Conservation (phyloP, 1,139 yeast species). For the Yamadazyma dendronema region DNA sequence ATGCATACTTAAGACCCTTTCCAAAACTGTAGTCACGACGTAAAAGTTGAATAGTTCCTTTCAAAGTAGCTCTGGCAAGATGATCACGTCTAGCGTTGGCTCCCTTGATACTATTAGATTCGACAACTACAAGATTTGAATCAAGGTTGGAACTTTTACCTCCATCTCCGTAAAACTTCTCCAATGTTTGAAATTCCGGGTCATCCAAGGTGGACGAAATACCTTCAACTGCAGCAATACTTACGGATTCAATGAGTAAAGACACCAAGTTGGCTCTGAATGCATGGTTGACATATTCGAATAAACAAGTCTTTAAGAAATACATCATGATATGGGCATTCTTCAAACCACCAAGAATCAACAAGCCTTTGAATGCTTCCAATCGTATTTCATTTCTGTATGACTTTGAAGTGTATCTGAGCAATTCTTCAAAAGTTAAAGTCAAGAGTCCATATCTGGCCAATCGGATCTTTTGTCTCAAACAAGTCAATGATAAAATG, state of each 20-base stretch:
- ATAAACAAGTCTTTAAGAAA: slow-evolving; percentile 55
- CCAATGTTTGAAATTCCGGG: slow-evolving; percentile 49
- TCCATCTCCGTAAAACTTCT: slow-evolving; percentile 18
- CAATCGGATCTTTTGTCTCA: slow-evolving; percentile 58
- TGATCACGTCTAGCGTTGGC: slow-evolving; percentile 45
- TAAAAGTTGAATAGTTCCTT: slow-evolving; percentile 65
- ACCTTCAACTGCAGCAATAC: slow-evolving; percentile 71
- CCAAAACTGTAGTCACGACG: slow-evolving; percentile 67
- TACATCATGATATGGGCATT: slow-evolving; percentile 60
- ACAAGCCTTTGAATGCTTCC: slow-evolving; percentile 67
- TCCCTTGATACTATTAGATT: slow-evolving; percentile 37
- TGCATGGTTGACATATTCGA: slow-evolving; percentile 51
- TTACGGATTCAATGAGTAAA: slow-evolving; percentile 51
- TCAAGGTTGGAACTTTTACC: slow-evolving; percentile 11
- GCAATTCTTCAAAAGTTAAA: slow-evolving; percentile 49
- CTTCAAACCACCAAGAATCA: slow-evolving; percentile 74
- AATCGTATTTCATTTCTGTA: slow-evolving; percentile 56
- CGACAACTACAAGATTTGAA: slow-evolving; percentile 47
- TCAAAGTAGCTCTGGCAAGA: slow-evolving; percentile 45
- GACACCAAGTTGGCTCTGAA: slow-evolving; percentile 52
- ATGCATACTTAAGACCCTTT: slow-evolving; percentile 51
- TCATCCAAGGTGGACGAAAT: slow-evolving; percentile 54
- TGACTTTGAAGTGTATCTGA: slow-evolving; percentile 51
- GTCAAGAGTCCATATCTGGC: slow-evolving; percentile 56
- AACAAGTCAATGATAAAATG: slow-evolving; percentile 54